Evolutionary conservation across 768 basidiomycete species (phyloP), one percentile per base, ranked within the genome.

Genomic region (Aureoboletus auriporus): DNA sequence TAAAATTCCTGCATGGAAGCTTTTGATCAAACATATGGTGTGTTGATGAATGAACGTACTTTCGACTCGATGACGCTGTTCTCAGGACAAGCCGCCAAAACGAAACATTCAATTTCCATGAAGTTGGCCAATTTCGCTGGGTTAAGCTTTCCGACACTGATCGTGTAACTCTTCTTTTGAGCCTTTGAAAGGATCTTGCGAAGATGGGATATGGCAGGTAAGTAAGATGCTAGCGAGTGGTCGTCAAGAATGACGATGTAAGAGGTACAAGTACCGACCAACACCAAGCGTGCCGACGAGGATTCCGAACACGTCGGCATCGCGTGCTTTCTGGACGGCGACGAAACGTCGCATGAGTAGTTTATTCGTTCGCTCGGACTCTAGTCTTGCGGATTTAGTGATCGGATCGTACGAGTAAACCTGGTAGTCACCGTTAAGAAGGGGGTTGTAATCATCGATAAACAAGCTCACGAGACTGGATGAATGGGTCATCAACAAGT

Each of bases 61-160:
- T 86, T 87, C 5, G 82, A 75, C 17, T 89, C 87, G 31, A 86
- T 73, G 23, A 97, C 62, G 44, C 86, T 89, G 57, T 95, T 95
- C 64, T 99, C 94, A 0, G 86, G 87, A 66, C 96, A 99, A 3
- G 94, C 94, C 4, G 96, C 89, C 49, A 96, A 75, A 14, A 97
- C 86, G 60, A 93, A 98, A 59, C 93, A 95, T 62, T 97, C 95
- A 42, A 99, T 85, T 65, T 97, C 94, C 60, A 89, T 78, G 65
- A 97, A 98, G 67, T 98, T 99, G 8, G 85, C 95, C 17, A 98
- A 76, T 60, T 98, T 98, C 7, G 93, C 80, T 0, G 96, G 94
- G 57, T 91, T 96, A 40, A 96, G 78, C 67, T 95, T 93, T 33
- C 96, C 95, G 0, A 99, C 94, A 45, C 84, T 89, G 56, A 99